Evolutionary conservation across 305 asterid genomes (phyloP).

Genomic region (Fraxinus dipetala): DNA sequence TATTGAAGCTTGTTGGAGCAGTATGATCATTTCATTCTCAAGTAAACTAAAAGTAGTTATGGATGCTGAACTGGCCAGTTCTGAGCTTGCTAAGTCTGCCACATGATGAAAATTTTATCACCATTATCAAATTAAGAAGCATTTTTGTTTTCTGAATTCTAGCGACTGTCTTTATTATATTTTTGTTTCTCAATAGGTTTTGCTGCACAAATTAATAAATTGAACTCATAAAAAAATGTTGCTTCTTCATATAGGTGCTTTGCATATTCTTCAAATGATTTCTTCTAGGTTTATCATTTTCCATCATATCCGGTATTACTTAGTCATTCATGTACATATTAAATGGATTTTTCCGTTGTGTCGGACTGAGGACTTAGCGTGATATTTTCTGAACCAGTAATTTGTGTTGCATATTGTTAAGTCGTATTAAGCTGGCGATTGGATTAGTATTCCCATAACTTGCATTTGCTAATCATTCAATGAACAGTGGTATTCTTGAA

Average conservation of each 20-base stretch:
- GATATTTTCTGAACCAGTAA: background rate
- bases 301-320: background rate
- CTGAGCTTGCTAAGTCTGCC: background rate
- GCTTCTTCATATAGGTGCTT: background rate
- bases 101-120: background rate
- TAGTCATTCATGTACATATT: background rate
- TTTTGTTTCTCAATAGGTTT: background rate
- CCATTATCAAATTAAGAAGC: background rate
- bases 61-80: background rate
- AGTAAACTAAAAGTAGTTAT: background rate
- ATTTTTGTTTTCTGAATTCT: background rate
- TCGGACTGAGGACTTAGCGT: background rate
- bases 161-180: background rate
- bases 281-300: background rate
- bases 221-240: background rate
- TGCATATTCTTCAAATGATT: background rate
- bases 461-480: background rate
- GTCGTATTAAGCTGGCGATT: slow-evolving; percentile 2
- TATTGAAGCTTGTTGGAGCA: background rate
- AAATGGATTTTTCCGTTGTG: background rate
- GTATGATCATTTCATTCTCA: background rate
- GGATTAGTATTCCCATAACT: background rate
- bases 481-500: background rate
- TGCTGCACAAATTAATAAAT: background rate
- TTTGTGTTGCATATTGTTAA: background rate